A percentile compares a stretch with the other conserved stretches of the same genome.
Evolutionary conservation across 345 rosid species (phyloP).

Genomic region (Aegle marmelos): DNA sequence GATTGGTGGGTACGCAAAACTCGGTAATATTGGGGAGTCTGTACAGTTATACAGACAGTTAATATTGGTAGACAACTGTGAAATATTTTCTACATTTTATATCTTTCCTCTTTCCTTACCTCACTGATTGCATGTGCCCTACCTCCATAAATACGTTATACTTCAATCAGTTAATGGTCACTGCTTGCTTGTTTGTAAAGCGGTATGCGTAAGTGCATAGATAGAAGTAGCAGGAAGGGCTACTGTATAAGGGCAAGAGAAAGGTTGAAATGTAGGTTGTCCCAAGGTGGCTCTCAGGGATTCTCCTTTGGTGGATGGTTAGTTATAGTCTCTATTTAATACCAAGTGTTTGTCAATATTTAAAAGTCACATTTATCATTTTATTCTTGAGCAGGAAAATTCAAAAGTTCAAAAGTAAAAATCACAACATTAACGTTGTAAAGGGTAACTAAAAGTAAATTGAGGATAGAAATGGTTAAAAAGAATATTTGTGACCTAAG

Average conservation of each 20-base stretch:
- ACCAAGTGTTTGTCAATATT: no score
- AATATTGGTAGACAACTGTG: background rate
- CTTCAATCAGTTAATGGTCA: background rate
- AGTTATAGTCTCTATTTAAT: no score
- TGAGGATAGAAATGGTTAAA: no score
- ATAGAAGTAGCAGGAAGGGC: no score
- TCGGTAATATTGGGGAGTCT: constrained; percentile 52
- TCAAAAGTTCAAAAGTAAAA: no score
- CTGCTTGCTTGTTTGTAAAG: no score
- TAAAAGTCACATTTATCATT: no score
- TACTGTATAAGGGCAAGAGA: background rate
- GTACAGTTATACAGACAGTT: constrained; percentile 37
- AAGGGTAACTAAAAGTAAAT: no score
- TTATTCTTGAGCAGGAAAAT: no score
- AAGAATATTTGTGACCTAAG: no score
- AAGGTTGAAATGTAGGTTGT: background rate
- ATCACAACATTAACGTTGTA: no score
- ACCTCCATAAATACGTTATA: background rate
- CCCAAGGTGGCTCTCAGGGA: background rate
- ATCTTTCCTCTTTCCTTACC: background rate
- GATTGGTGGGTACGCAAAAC: constrained; percentile 61
- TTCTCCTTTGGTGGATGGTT: background rate
- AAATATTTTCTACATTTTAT: background rate
- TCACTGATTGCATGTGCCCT: background rate
- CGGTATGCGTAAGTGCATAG: no score